Evolutionary conservation across 805 yeast species (phyloP).

Genomic region (Metschnikowia chrysomelidarum): DNA sequence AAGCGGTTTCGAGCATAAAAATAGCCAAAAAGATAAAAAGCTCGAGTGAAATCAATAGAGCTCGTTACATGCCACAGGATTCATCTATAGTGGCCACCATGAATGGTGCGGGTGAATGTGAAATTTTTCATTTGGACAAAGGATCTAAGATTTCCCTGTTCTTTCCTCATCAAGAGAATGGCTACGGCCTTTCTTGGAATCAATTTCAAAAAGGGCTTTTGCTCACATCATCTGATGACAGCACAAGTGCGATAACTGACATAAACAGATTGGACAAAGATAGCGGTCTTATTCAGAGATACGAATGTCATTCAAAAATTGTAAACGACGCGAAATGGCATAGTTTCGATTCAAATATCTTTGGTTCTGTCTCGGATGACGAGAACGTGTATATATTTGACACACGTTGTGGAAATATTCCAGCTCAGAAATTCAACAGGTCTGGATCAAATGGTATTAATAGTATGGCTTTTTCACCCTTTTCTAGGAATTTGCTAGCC

Average conservation of each 20-base stretch:
- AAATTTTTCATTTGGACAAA: slow-evolving; percentile 46
- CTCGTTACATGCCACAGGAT: slow-evolving; percentile 66
- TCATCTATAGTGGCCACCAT: slow-evolving; percentile 59
- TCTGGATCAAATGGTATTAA: slow-evolving; percentile 48
- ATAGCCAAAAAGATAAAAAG: slow-evolving; percentile 61
- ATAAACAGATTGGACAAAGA: slow-evolving; percentile 17
- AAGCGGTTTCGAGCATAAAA: slow-evolving; percentile 54
- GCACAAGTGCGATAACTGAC: slow-evolving; percentile 62
- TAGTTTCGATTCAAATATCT: slow-evolving; percentile 43
- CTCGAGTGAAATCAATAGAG: slow-evolving; percentile 67
- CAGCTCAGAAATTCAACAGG: slow-evolving; percentile 26
- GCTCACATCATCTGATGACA: slow-evolving; percentile 66
- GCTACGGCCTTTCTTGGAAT: slow-evolving; percentile 75
- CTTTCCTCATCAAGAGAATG: slow-evolving; percentile 60
- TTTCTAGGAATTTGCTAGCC: slow-evolving; percentile 58
- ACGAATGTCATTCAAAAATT: slow-evolving; percentile 47
- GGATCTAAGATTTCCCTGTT: slow-evolving; percentile 31
- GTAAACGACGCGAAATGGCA: slow-evolving; percentile 82
- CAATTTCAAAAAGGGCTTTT: slow-evolving; percentile 46
- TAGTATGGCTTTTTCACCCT: slow-evolving; percentile 62
- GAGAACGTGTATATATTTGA: slow-evolving; percentile 54
- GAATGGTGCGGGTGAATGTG: slow-evolving; percentile 62
- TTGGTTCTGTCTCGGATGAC: slow-evolving; percentile 79
- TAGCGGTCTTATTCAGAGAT: slow-evolving; percentile 10
- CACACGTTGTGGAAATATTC: slow-evolving; percentile 35